A percentile compares a stretch with the other conserved stretches of the same genome.
These are phyloP conservation scores for Brassica cretica DNA, from an alignment of 345 rosid species.

Conservation along the genomic window DNA sequence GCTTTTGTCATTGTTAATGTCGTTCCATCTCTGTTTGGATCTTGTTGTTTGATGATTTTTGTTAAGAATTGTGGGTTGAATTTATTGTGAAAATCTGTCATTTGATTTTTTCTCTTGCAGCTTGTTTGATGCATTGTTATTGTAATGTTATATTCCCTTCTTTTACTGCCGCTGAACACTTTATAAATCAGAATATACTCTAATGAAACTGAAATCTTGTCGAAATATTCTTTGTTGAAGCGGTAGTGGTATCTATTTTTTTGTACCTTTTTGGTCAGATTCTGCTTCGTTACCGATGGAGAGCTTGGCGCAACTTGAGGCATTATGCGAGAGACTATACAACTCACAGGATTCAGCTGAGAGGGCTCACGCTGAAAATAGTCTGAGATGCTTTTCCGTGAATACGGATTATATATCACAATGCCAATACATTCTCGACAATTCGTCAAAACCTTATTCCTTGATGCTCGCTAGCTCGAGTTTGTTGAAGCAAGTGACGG, in stretches of 20 bases:
- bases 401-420: conserved; percentile 91
- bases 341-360: conserved; percentile 93
- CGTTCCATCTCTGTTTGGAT: conserved; percentile 23
- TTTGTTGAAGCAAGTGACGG: conserved; percentile 92
- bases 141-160: conserved; percentile 28
- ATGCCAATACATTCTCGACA: conserved; percentile 96
- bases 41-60: not conserved
- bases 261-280: conserved; percentile 37
- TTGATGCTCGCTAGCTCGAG: conserved; percentile 99
- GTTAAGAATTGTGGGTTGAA: not conserved
- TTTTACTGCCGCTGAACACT: conserved; percentile 19
- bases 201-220: conserved; percentile 14
- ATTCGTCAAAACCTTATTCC: conserved; percentile 91
- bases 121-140: conserved; percentile 1
- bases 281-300: conserved; percentile 64
- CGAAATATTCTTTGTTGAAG: conserved; percentile 21
- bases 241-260: conserved; percentile 37
- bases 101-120: conserved; percentile 2
- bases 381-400: conserved; percentile 84
- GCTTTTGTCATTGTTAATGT: conserved; percentile 12
- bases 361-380: conserved; percentile 88
- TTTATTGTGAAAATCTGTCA: conserved; percentile 17
- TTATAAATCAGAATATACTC: conserved; percentile 12
- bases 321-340: conserved; percentile 90
- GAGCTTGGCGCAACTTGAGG: conserved; percentile 97